These are phyloP conservation scores for Lentithecium fluviatile DNA, from an alignment of 495 filamentous ascomycete species.

Conservation along the genomic window DNA sequence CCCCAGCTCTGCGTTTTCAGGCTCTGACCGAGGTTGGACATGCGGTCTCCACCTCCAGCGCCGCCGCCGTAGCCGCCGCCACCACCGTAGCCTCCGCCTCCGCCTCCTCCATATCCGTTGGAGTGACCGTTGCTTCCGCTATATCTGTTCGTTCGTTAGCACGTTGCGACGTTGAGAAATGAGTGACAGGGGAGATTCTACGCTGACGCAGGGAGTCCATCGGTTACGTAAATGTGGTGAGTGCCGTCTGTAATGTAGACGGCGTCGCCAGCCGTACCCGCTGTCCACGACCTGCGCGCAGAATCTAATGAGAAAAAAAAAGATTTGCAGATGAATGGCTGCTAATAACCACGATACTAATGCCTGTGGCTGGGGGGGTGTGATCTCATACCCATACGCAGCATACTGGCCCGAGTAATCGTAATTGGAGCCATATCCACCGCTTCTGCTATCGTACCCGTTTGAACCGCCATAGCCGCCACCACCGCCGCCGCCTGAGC, in stretches of 20 bases:
- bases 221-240: no score
- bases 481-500: slow-evolving; percentile 43
- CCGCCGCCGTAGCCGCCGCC: slow-evolving; percentile 50
- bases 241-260: neutral
- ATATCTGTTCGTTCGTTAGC: slow-evolving; percentile 52
- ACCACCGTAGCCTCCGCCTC: slow-evolving; percentile 38
- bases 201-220: slow-evolving; percentile 22
- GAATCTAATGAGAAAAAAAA: slow-evolving; percentile 26
- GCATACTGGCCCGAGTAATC: slow-evolving; percentile 28
- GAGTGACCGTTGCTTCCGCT: slow-evolving; percentile 37
- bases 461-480: slow-evolving; percentile 32
- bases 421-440: slow-evolving; percentile 30
- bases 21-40: slow-evolving; percentile 84
- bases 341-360: slow-evolving; percentile 27
- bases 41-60: slow-evolving; percentile 69
- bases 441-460: slow-evolving; percentile 30
- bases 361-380: slow-evolving; percentile 18
- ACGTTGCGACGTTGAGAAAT: neutral
- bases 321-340: slow-evolving; percentile 21
- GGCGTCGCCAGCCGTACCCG: slow-evolving; percentile 6
- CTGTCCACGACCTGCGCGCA: slow-evolving; percentile 20
- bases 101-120: slow-evolving; percentile 51
- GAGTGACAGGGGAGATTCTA: slow-evolving; percentile 18
- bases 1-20: slow-evolving; percentile 86
- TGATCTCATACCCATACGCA: slow-evolving; percentile 32